These are phyloP conservation scores for Aspergillus thermomutatus DNA, from an alignment of 2,329 filamentous ascomycete genomes.

Conservation along the genomic window DNA sequence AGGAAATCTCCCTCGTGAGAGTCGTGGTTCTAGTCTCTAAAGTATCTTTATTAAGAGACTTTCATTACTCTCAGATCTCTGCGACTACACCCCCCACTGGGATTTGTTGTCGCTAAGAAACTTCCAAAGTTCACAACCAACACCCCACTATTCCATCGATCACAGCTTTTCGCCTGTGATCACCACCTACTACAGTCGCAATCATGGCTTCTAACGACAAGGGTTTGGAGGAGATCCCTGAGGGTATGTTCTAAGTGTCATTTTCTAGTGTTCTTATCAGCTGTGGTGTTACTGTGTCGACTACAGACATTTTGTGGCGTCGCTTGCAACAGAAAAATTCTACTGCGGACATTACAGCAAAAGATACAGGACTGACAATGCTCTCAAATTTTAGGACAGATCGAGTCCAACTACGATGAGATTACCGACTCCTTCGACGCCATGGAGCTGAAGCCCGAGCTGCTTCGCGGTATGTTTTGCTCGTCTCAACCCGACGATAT, in stretches of 20 bases:
- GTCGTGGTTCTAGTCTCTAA: constrained; percentile 35
- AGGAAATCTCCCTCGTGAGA: constrained; percentile 31
- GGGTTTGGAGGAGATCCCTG: constrained; percentile 96
- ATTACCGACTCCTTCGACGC: constrained; percentile 98
- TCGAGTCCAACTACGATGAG: constrained; percentile 99
- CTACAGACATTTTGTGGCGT: not conserved
- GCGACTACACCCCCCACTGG: constrained; percentile 26
- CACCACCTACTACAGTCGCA: constrained; percentile 59
- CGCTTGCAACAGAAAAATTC: constrained; percentile 7
- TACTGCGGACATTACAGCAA: not conserved
- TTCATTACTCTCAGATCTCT: constrained; percentile 16
- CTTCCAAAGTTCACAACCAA: constrained; percentile 29
- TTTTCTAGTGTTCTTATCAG: constrained; percentile 5
- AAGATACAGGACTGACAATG: constrained; percentile 6
- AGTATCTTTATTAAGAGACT: constrained; percentile 5
- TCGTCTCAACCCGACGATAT: constrained; percentile 1
- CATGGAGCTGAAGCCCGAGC: constrained; percentile 95
- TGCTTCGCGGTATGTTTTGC: constrained; percentile 73
- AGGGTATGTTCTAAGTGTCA: constrained; percentile 64
- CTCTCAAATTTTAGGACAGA: constrained; percentile 68
- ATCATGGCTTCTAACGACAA: constrained; percentile 94
- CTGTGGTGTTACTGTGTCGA: not conserved
- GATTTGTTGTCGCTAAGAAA: constrained; percentile 34
- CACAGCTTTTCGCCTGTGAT: constrained; percentile 76
- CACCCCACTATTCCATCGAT: constrained; percentile 48